These are phyloP conservation scores for Aspergillus diversus DNA, from an alignment of 495 filamentous ascomycete genomes.

Conservation along the genomic window DNA sequence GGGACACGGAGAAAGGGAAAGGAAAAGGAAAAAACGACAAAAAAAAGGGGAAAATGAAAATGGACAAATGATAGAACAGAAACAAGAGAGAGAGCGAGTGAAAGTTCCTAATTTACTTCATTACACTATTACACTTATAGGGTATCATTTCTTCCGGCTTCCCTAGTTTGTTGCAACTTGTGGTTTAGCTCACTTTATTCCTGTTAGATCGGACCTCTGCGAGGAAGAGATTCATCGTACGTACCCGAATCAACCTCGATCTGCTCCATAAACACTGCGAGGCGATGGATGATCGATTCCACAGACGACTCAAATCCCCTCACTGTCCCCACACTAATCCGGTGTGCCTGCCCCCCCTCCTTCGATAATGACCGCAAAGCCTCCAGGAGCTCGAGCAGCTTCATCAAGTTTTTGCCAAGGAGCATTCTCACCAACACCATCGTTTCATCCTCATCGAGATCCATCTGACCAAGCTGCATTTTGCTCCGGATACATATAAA, in stretches of 20 bases:
- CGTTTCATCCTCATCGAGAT: constrained; percentile 36
- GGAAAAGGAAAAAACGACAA: not conserved
- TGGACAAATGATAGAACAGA: not conserved
- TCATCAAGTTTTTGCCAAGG: constrained; percentile 30
- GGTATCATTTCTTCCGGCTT: not conserved
- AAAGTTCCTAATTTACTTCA: not conserved
- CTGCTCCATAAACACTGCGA: constrained; percentile 33
- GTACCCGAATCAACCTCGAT: constrained; percentile 27
- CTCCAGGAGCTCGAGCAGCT: constrained; percentile 32
- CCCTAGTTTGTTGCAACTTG: not conserved
- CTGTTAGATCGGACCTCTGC: constrained; percentile 6
- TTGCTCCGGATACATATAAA: constrained; percentile 40
- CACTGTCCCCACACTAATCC: constrained; percentile 20
- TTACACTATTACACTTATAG: not conserved
- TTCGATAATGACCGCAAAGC: constrained; percentile 22
- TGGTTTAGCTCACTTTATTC: constrained; percentile 8
- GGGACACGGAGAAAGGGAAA: not conserved
- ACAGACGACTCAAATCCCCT: constrained; percentile 31
- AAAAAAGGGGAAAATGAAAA: not conserved
- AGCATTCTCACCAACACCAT: constrained; percentile 34
- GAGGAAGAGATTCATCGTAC: not conserved
- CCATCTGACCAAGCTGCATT: constrained; percentile 33
- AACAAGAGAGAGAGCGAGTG: too few species aligned
- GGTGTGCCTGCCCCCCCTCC: constrained; percentile 21
- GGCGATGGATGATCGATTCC: constrained; percentile 29